Conservation (phyloP, 352 stramenopile genomes). For the Sclerospora graminicola region DNA sequence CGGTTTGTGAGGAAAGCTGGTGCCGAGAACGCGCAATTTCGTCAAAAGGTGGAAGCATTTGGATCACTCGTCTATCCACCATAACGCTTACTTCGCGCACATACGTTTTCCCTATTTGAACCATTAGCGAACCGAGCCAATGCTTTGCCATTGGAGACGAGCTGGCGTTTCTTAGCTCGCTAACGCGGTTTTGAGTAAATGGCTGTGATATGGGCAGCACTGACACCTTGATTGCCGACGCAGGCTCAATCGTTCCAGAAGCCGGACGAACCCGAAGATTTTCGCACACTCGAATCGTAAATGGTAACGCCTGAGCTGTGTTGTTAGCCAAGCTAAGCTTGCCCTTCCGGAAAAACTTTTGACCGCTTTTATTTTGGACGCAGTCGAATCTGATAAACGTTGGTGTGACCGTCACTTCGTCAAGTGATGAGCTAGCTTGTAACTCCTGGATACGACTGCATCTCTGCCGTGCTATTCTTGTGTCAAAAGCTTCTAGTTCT, state of each 20-base stretch:
- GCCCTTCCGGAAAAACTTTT: conserved; percentile 11
- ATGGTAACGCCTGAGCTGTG: conserved; percentile 31
- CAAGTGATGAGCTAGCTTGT: conserved; percentile 25
- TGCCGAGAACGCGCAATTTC: conserved; percentile 51
- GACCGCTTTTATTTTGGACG: conserved; percentile 16
- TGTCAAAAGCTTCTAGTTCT: conserved; percentile 13
- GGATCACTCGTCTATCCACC: conserved; percentile 30
- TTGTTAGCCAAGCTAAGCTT: conserved; percentile 53
- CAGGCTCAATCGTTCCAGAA: conserved; percentile 32
- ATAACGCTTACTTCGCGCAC: conserved; percentile 62
- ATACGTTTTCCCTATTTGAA: conserved; percentile 37
- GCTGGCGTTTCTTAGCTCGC: conserved; percentile 4
- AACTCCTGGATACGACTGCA: conserved; percentile 34
- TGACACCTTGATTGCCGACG: conserved; percentile 32
- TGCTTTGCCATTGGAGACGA: conserved; percentile 17
- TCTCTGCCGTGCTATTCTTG: not conserved
- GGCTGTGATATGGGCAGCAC: conserved; percentile 47
- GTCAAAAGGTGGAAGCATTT: conserved; percentile 40
- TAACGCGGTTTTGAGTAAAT: conserved; percentile 14
- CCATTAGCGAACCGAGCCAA: conserved; percentile 55
- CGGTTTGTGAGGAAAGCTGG: conserved; percentile 55
- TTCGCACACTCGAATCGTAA: conserved; percentile 46
- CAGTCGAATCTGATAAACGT: conserved; percentile 51
- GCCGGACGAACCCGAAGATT: conserved; percentile 40
- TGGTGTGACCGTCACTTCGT: conserved; percentile 42